Percentiles rank a stretch among this genome's conserved stretches.
Evolutionary conservation across 2,329 filamentous ascomycete genomes (phyloP).

Genomic region (Clarireedia monteithiana): DNA sequence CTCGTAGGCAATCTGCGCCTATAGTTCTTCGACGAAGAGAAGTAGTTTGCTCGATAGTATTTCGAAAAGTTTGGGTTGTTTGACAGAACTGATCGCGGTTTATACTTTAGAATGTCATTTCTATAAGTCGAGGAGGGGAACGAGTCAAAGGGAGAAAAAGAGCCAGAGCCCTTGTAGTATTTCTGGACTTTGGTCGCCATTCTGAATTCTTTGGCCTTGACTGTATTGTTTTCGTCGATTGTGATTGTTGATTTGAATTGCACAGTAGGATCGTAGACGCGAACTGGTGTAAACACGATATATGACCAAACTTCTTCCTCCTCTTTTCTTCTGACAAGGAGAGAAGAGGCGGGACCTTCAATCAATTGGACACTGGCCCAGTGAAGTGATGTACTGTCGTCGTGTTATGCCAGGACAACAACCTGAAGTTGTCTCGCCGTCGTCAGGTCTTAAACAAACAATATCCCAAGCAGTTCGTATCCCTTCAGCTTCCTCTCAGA

Average conservation of each 20-base stretch:
- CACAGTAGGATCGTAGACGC: neutral
- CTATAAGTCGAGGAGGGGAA: neutral
- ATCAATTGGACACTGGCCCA: no score
- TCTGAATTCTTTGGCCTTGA: neutral
- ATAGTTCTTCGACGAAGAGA: neutral
- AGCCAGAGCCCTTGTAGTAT: neutral
- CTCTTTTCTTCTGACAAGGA: no score
- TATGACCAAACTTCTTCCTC: no score
- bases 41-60: neutral
- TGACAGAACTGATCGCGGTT: neutral
- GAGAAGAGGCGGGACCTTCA: no score
- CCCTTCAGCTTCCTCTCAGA: conserved; percentile 5
- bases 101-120: neutral
- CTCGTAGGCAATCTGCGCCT: neutral
- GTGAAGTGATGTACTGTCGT: no score
- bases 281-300: no score
- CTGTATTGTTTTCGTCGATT: neutral
- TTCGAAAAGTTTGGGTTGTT: neutral
- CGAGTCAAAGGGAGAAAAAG: neutral
- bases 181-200: conserved; percentile 5
- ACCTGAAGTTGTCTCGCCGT: no score
- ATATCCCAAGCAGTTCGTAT: conserved; percentile 5
- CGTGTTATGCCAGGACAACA: no score
- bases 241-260: neutral
- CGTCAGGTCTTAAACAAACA: no score